Conservation (phyloP, 139 green algal genomes). For the Chlorella sp. region DNA sequence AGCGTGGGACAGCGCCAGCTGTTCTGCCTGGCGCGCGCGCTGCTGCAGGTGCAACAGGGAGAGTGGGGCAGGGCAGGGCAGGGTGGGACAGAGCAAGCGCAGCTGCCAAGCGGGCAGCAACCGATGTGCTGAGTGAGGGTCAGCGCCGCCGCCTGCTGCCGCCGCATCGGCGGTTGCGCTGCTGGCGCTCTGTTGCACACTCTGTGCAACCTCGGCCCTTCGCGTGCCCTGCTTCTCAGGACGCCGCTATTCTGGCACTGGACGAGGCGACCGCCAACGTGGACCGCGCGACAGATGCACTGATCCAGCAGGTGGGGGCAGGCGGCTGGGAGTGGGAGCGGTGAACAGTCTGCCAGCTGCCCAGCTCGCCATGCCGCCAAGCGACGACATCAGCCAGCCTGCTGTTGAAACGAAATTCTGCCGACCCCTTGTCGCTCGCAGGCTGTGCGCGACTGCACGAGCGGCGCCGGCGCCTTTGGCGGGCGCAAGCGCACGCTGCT, state of each 20-base stretch:
- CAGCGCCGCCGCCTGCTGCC: too few relatives aligned
- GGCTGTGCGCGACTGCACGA: constrained; percentile 21
- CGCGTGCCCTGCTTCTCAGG: constrained; percentile 24
- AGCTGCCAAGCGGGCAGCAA: too few relatives aligned
- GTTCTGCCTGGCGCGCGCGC: constrained; percentile 85
- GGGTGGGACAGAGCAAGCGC: too few relatives aligned
- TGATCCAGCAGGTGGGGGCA: constrained; percentile 66
- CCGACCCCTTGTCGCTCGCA: constrained; percentile 59
- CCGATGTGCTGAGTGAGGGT: too few relatives aligned
- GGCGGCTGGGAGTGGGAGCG: not conserved
- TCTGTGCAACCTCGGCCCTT: not conserved
- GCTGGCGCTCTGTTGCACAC: too few relatives aligned
- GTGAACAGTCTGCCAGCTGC: too few relatives aligned
- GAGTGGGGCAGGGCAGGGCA: not conserved
- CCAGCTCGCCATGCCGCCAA: too few relatives aligned
- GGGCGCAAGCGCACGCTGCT: constrained; percentile 67
- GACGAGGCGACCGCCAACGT: constrained; percentile 89
- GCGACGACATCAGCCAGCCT: too few relatives aligned
- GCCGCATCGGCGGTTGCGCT: too few relatives aligned
- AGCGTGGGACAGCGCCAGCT: constrained; percentile 90
- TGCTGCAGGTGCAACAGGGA: constrained; percentile 45
- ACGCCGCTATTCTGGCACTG: constrained; percentile 52
- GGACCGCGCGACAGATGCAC: constrained; percentile 82
- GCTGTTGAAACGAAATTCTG: not conserved
- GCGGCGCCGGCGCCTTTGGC: not conserved